Conservation (phyloP, 768 basidiomycete species). For the Naganishia onofrii region DNA sequence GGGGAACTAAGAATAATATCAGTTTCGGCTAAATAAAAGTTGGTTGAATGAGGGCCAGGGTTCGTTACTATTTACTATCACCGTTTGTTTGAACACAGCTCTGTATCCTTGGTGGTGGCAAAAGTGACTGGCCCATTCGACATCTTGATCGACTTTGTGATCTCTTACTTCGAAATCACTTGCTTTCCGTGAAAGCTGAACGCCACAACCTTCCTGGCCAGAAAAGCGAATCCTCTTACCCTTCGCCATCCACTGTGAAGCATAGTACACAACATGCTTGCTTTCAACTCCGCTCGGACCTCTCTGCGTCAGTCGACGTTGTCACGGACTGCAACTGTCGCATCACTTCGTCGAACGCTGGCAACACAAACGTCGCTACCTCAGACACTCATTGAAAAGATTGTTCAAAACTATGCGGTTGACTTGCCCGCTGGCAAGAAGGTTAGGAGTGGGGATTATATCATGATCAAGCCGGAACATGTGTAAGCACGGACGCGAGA, state of each 20-base stretch:
- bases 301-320: slow-evolving; percentile 10
- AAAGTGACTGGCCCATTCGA: neutral
- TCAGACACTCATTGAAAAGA: slow-evolving; percentile 94
- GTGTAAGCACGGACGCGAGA: slow-evolving; percentile 56
- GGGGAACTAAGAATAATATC: neutral
- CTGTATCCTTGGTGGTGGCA: neutral
- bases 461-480: slow-evolving; percentile 97
- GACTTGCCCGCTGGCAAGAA: slow-evolving; percentile 72
- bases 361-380: slow-evolving; percentile 27
- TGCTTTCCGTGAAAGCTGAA: neutral
- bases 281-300: neutral
- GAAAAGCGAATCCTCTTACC: neutral
- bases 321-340: neutral
- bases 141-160: neutral
- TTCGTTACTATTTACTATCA: too few relatives aligned
- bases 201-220: neutral
- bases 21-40: slow-evolving; percentile 8
- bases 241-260: neutral
- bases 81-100: neutral
- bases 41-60: neutral
- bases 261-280: neutral
- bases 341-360: slow-evolving; percentile 17
- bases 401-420: slow-evolving; percentile 96
- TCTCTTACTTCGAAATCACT: neutral
- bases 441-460: slow-evolving; percentile 95